Base-by-base conservation (phyloP, 768 basidiomycete species). In the Cyclocybe cylindracea region DNA sequence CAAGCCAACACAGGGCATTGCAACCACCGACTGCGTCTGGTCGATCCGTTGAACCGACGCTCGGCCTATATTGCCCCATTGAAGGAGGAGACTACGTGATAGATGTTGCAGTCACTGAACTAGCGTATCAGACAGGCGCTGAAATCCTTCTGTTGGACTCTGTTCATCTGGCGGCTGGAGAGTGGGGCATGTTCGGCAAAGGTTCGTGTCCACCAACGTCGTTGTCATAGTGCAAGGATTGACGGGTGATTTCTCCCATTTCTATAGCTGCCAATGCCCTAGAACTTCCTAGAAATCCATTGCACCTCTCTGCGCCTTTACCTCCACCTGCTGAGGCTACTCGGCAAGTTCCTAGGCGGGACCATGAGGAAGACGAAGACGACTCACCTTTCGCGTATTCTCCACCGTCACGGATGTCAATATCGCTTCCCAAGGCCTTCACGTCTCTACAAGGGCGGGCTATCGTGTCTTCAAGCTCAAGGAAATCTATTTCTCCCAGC, bases 11-110 rank as follows among this genome's bases (percentile, higher is more conserved):
- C 56, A 78, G 83, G 14, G 85, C 90, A 10, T 73, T 83, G 0
- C 86, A 85, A 24, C 1, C 24, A 5, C 24, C 24, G 24, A 24
- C 24, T 67, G 53, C 82, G 10, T 70, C 86, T 8, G 51, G 55
- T 11, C 74, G 82, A 24, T 78, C 80, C 0, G 61, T 82, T 31
- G 92, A 94, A 64, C 93, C 93, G 3, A 91, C 89, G 0, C 72
- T 95, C n/a, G 89, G 84, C 0, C 69, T 95, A 4, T 93, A 91
- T 66, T 92, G 89, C 56, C 95, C 94, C 5, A 86, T 92, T 52
- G 80, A 77, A 65, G 94, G 94, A 33, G 92, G 91, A 5, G 87
- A 92, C 55, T 85, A 89, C 65, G 78, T 94, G 18, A 77, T 94
- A 16, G 87, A 89, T 62, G 82, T 84, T 14, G 89, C 92, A 3